Evolutionary conservation across 106 monocot species (phyloP), one percentile per base, ranked within the genome.

Genomic region (Cymbidium sinense): DNA sequence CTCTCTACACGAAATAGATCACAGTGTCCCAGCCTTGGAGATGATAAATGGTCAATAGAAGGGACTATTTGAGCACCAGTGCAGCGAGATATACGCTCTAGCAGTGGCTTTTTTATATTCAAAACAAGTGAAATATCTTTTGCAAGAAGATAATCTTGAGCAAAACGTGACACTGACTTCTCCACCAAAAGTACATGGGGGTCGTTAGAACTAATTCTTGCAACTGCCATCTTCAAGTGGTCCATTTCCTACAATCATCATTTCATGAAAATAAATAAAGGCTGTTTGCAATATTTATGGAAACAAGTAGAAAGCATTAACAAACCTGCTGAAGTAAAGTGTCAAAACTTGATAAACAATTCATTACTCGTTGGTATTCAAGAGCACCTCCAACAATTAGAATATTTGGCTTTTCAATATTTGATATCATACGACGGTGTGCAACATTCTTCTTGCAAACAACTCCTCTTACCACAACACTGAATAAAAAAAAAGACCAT

Each of bases 191-290:
- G 89, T 28, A 99, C 79, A 79, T 87, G 83, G 18, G 99, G 94
- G 41, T 90, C 70, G 71, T 95, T 86, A 80, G 99, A 85, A 80
- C 73, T 88, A 74, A 95, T 99, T 78, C 93, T 99, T 78, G 92
- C 90, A 39, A 99, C 90, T 71, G 99, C 99, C 99, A 99, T 99
- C 85, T 95, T 99, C 83, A 99, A 89, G 76, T 95, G 99, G 81
- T 91, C 99, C 84, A 87, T 93, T 92, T 99, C 92, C 99, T 99
- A 70, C 19, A 81, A 39, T 19, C n/a, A 77, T 29, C 76, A 79
- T 58, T 74, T 74, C 10, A 50, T 37, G 70, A 76, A 20, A 76
- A 47, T 27, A 34, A 7, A 33, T 69, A 44, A 30, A 64, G 27
- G 39, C 51, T n/a, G n/a, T n/a, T n/a, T 17, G 80, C 20, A 64